Percentiles rank a stretch among this genome's conserved stretches.
Conservation (phyloP, 176 grass and related monocot species). For the Neostapfia colusana region DNA sequence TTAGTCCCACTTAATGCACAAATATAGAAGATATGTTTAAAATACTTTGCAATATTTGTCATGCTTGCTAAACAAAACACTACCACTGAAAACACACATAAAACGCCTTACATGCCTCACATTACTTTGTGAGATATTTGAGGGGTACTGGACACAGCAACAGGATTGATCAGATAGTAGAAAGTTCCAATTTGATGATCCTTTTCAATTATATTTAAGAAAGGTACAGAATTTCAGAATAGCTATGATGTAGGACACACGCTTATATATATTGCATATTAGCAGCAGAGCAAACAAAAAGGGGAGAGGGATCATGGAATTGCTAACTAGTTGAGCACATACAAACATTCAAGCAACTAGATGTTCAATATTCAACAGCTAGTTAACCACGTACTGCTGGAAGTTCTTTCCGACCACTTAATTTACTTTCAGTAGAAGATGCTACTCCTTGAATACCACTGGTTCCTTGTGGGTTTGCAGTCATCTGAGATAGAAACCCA, state of each 20-base stretch:
- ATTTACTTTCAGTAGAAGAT: constrained; percentile 56
- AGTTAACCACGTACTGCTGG: constrained; percentile 60
- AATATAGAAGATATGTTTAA: not conserved
- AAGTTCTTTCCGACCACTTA: constrained; percentile 73
- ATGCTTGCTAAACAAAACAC: not conserved
- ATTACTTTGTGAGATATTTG: not conserved
- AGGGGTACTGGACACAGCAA: not conserved
- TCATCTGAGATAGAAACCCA: constrained; percentile 44
- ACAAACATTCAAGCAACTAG: not conserved
- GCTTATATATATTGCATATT: not conserved
- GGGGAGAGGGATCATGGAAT: not conserved
- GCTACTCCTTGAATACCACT: constrained; percentile 52
- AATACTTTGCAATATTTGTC: not conserved
- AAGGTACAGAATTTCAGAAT: not conserved
- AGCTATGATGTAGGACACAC: constrained; percentile 4
- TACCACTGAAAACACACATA: too few species aligned
- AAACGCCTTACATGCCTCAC: too few species aligned
- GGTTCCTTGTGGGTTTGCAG: constrained; percentile 50
- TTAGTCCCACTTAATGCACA: not conserved
- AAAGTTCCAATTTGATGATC: not conserved
- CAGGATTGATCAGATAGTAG: not conserved
- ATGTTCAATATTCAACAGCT: not conserved
- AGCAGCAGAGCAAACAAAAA: not conserved
- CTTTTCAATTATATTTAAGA: not conserved
- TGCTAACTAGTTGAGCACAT: not conserved